phyloP scores from a whole-genome alignment of 306 rosid species.

The Potentilla sterilis region DNA sequence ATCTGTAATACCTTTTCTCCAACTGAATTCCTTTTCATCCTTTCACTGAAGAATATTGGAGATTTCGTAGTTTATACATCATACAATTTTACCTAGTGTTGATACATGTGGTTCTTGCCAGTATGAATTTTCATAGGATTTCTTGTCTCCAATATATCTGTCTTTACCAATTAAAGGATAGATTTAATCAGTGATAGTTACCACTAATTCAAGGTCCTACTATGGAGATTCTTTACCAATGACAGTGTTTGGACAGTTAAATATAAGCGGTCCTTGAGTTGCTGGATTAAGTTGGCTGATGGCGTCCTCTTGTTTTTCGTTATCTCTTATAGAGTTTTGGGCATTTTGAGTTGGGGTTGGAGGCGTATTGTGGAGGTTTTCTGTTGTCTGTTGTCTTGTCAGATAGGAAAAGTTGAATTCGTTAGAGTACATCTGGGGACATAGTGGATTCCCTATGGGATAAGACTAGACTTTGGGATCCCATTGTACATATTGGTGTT shows the following conservation, averaged over 20 bases:
- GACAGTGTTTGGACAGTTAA: not conserved
- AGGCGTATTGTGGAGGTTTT: not conserved
- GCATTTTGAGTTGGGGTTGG: not conserved
- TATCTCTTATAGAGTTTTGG: not conserved
- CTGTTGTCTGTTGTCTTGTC: not conserved
- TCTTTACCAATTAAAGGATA: not conserved
- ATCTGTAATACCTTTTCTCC: conserved; percentile 71
- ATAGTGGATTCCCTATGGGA: not conserved
- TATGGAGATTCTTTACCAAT: not conserved
- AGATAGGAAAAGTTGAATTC: not conserved
- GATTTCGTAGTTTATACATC: conserved; percentile 9
- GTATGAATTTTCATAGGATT: conserved; percentile 7
- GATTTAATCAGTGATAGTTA: not conserved
- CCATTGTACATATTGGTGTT: not conserved
- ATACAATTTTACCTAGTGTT: conserved; percentile 8
- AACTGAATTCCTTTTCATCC: conserved; percentile 32
- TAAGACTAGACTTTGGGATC: not conserved
- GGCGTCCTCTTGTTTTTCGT: not conserved
- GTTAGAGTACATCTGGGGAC: not conserved
- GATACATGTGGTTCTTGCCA: conserved; percentile 17
- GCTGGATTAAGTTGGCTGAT: not conserved
- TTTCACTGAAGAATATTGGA: conserved; percentile 19
- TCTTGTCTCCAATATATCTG: not conserved
- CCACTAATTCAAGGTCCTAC: not conserved
- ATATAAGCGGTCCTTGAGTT: not conserved